Evolutionary conservation across 1,284 basidiomycete species (phyloP).

Genomic region (Earliella scabrosa): DNA sequence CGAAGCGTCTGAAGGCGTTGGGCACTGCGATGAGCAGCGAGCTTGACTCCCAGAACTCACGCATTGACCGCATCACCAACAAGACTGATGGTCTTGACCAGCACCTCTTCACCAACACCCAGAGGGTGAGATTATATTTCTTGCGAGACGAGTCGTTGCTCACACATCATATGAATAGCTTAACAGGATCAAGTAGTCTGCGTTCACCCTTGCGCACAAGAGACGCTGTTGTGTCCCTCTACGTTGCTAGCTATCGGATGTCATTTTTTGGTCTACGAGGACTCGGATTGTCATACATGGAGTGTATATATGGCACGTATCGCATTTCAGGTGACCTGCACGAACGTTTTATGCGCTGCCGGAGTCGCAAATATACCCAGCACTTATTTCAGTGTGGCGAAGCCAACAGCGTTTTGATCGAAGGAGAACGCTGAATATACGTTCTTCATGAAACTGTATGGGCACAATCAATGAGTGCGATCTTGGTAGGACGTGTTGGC

Average conservation of each 20-base stretch:
- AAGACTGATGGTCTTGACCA: conserved; percentile 73
- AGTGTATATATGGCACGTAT: background rate
- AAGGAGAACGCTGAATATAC: conserved; percentile 27
- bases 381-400: conserved; percentile 22
- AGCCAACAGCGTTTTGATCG: conserved; percentile 26
- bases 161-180: conserved; percentile 47
- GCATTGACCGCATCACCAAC: conserved; percentile 70
- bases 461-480: background rate
- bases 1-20: conserved; percentile 84
- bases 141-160: background rate
- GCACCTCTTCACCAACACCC: conserved; percentile 70
- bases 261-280: conserved; percentile 4
- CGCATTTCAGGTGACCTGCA: background rate
- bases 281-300: background rate
- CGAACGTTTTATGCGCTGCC: background rate
- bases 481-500: background rate
- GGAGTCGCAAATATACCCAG: no score
- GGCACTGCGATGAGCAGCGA: conserved; percentile 87
- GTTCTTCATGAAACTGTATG: conserved; percentile 15
- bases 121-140: conserved; percentile 51
- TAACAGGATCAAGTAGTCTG: conserved; percentile 65
- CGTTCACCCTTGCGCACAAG: background rate
- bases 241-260: background rate
- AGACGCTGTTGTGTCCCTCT: background rate
- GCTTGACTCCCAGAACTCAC: conserved; percentile 75